Conservation (phyloP, 1,284 basidiomycete species). For the Ganoderma sinense region DNA sequence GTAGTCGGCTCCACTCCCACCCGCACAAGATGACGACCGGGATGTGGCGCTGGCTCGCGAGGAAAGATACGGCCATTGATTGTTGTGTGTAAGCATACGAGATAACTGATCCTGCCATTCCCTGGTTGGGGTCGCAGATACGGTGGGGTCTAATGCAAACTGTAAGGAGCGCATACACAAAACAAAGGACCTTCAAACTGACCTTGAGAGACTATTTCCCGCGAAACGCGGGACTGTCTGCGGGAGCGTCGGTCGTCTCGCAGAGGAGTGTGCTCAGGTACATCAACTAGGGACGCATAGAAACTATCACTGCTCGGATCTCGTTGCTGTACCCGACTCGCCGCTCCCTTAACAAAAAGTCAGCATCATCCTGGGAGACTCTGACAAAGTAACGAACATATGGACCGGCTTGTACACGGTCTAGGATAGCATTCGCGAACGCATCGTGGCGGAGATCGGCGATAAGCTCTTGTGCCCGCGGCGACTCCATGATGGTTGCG, state of each 20-base stretch:
- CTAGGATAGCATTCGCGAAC: constrained; percentile 74
- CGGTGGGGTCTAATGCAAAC: constrained; percentile 55
- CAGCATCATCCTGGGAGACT: neutral
- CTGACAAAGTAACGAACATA: constrained; percentile 55
- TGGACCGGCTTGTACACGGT: constrained; percentile 77
- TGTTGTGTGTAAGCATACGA: constrained; percentile 50
- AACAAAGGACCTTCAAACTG: constrained; percentile 28
- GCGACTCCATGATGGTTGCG: constrained; percentile 77
- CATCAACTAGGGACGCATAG: constrained; percentile 73
- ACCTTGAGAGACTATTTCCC: constrained; percentile 81
- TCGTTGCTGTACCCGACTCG: constrained; percentile 57
- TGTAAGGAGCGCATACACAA: constrained; percentile 9
- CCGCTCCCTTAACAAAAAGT: constrained; percentile 59
- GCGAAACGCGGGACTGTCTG: constrained; percentile 75
- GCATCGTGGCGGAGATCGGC: constrained; percentile 74
- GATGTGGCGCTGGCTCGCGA: constrained; percentile 27
- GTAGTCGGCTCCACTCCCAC: constrained; percentile 16
- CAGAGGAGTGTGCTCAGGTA: constrained; percentile 54
- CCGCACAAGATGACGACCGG: constrained; percentile 25
- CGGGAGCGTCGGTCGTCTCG: constrained; percentile 71
- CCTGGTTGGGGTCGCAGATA: constrained; percentile 69
- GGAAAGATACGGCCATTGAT: constrained; percentile 16
- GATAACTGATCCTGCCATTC: constrained; percentile 82
- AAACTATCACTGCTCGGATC: constrained; percentile 67
- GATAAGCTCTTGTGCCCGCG: constrained; percentile 73